Evolutionary conservation across 2,329 filamentous ascomycete genomes (phyloP).

Genomic region (Aspergillus sp.): DNA sequence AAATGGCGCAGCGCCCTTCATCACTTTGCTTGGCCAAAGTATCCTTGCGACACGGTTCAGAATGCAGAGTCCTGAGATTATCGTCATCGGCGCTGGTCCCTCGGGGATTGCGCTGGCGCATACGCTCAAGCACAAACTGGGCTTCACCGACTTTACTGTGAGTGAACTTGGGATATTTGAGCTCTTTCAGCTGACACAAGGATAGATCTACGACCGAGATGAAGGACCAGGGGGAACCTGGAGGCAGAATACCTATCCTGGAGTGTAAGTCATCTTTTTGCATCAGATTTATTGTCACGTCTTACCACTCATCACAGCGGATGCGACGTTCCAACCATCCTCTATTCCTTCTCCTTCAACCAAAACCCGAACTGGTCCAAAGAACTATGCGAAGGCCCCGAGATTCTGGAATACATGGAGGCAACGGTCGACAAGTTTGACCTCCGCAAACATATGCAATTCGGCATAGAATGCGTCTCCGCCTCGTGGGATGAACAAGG

Average conservation of each 20-base stretch:
- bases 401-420: slow-evolving; percentile 24
- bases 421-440: slow-evolving; percentile 20
- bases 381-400: slow-evolving; percentile 21
- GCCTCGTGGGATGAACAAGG: slow-evolving; percentile 14
- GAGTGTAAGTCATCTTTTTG: slow-evolving; percentile 22
- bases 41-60: background rate
- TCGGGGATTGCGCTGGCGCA: slow-evolving; percentile 40
- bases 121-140: slow-evolving; percentile 34
- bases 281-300: too few relatives aligned
- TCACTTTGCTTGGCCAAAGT: too few relatives aligned
- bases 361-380: slow-evolving; percentile 28
- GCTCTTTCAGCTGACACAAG: background rate
- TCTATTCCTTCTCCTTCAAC: slow-evolving; percentile 27
- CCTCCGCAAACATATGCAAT: slow-evolving; percentile 21
- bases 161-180: background rate
- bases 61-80: slow-evolving; percentile 19
- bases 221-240: slow-evolving; percentile 38
- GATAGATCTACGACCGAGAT: slow-evolving; percentile 36
- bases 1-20: too few relatives aligned
- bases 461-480: slow-evolving; percentile 19
- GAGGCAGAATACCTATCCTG: slow-evolving; percentile 38
- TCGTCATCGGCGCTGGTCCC: slow-evolving; percentile 41
- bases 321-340: slow-evolving; percentile 23
- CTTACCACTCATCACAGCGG: background rate
- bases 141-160: slow-evolving; percentile 5